Conservation (phyloP, 2,329 filamentous ascomycete genomes). For the Pyricularia pennisetigena region DNA sequence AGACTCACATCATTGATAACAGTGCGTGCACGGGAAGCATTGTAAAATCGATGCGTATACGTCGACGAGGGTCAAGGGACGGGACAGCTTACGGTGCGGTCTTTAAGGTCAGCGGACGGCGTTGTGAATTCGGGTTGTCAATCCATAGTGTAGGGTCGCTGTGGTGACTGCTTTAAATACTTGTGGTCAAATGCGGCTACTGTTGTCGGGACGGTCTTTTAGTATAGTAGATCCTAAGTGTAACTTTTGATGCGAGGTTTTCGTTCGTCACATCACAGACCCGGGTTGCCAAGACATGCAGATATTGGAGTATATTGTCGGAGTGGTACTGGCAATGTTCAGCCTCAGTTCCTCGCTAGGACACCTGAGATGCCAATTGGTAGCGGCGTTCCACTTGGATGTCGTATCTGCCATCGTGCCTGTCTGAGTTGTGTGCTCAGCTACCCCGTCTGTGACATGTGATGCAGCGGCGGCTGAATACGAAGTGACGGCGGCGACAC, state of each 20-base stretch:
- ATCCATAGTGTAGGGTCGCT: neutral
- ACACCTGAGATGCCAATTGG: neutral
- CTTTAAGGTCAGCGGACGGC: no score
- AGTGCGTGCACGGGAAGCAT: neutral
- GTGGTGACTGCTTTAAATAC: neutral
- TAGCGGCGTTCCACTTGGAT: neutral
- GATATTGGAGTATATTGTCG: neutral
- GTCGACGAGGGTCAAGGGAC: no score
- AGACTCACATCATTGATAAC: neutral
- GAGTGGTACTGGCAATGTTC: neutral
- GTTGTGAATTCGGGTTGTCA: no score
- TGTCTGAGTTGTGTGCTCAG: neutral
- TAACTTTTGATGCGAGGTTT: no score
- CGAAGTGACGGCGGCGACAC: neutral
- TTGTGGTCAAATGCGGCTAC: neutral
- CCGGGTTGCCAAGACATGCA: neutral
- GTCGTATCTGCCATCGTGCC: neutral
- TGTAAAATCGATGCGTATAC: neutral
- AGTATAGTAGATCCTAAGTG: neutral
- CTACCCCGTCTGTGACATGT: neutral
- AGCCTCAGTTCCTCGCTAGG: neutral
- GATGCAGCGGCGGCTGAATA: neutral
- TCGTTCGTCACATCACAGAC: no score
- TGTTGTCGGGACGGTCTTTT: neutral
- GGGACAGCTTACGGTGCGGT: no score